phyloP scores from a whole-genome alignment of 192 early-diverging fungal species.

The Phycomyces nitens region DNA sequence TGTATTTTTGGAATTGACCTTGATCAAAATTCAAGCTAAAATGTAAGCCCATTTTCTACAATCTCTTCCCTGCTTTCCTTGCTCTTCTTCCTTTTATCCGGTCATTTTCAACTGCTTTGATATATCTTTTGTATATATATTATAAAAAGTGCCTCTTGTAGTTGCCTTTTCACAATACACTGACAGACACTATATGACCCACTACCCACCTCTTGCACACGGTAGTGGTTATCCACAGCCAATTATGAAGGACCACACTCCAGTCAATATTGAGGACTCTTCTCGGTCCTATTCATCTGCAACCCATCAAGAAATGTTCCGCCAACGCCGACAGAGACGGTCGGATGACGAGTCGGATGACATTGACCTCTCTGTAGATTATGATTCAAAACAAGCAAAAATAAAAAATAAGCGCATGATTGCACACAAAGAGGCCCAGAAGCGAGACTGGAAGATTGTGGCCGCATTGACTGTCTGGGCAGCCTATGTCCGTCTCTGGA shows the following conservation, averaged over 20 bases:
- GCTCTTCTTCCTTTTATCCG: no score
- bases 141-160: no score
- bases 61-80: no score
- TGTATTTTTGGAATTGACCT: no score
- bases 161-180: no score
- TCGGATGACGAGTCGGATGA: background rate
- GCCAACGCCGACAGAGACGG: background rate
- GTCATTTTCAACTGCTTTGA: no score
- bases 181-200: no score
- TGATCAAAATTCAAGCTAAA: no score
- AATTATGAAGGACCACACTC: background rate
- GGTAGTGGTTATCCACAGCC: background rate
- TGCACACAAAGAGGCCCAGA: constrained; percentile 8
- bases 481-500: constrained; percentile 37
- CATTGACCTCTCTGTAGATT: background rate
- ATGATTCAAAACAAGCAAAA: background rate
- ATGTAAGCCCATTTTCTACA: no score
- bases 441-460: constrained; percentile 26
- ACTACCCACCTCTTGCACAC: no score
- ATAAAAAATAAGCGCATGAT: background rate
- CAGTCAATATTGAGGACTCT: background rate
- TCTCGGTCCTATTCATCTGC: background rate
- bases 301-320: background rate
- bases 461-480: constrained; percentile 26
- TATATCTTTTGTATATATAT: no score